A percentile compares a stretch with the other conserved stretches of the same genome.
Evolutionary conservation across 1,284 basidiomycete species (phyloP).

Genomic region (Tetrapyrgos nigripes): DNA sequence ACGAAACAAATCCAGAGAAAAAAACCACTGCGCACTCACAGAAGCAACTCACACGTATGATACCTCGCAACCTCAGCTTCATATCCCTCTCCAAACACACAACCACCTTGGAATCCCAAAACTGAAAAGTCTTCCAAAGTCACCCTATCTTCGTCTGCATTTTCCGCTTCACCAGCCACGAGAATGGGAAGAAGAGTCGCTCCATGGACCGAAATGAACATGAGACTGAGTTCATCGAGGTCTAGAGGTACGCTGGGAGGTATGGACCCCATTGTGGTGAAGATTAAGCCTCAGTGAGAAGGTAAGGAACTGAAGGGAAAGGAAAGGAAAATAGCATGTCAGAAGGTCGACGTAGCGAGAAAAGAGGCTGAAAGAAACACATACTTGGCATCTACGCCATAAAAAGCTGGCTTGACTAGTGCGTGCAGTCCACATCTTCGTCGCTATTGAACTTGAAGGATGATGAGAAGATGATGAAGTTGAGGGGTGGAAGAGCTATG

Average conservation of each 20-base stretch:
- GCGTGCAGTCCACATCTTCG: no score
- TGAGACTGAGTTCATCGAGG: slow-evolving; percentile 84
- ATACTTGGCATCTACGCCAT: slow-evolving; percentile 97
- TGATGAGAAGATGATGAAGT: no score
- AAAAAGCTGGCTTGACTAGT: slow-evolving; percentile 95
- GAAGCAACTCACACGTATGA: slow-evolving; percentile 97
- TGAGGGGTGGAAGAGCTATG: no score
- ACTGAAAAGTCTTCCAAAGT: no score
- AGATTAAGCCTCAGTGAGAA: slow-evolving; percentile 95
- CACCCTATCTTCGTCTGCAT: slow-evolving; percentile 88
- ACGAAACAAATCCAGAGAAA: slow-evolving; percentile 1
- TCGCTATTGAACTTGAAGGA: no score
- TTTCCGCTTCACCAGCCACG: slow-evolving; percentile 88
- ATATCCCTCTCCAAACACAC: slow-evolving; percentile 84
- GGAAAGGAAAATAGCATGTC: no score
- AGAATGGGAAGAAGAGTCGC: slow-evolving; percentile 72
- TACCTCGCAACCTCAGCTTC: slow-evolving; percentile 76
- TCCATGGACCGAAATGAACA: slow-evolving; percentile 79
- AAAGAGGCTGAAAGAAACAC: slow-evolving; percentile 38
- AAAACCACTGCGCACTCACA: slow-evolving; percentile 76
- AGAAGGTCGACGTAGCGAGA: no score
- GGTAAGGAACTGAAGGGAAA: no score
- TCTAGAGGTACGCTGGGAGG: slow-evolving; percentile 67
- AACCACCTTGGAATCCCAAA: slow-evolving; percentile 87
- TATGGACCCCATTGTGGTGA: slow-evolving; percentile 91